Evolutionary conservation across 176 grass and related monocot genomes (phyloP), one percentile per base, ranked within the genome.

Genomic region (Oryza officinalis): DNA sequence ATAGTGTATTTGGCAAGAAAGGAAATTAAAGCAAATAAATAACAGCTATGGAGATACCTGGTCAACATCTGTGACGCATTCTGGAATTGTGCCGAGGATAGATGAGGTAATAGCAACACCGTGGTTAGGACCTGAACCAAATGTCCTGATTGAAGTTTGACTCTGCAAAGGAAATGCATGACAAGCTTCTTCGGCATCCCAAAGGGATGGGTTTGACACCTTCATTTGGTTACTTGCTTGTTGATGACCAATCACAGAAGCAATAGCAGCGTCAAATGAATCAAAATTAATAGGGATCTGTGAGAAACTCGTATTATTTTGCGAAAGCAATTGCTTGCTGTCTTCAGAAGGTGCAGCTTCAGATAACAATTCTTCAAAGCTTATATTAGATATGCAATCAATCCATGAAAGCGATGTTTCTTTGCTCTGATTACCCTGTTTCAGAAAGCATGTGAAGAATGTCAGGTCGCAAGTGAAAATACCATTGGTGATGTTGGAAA

Each of bases 221-320:
- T 41, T 86, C 0, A 80, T 82, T 41, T 92, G 83, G 83, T 73
- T 86, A 69, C 27, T 87, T 23, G 85, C 23, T 87, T 92, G 82
- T 59, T 95, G 93, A 4, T 32, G 15, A 30, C 73, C 76, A 84
- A 98, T 88, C 73, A 96, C 43, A 15, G 91, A 85, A 85, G 93
- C 91, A 74, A 98, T 94, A 76, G 82, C 96, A 94, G 91, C 89
- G 84, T 98, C 96, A 76, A 98, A 98, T 69, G 96, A 98, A 84
- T 98, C 96, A 26, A 87, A 94, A 8, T 85, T 94, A 32, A 83
- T 27, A 71, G 89, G 77, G 63, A 84, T 81, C 75, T 97, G 90
- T 46, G 88, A 79, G 65, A 97, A 31, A 78, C n/a, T 85, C 4
- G 44, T 74, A 65, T 83, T 92, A 73, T 83, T 94, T 67, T 84